Evolutionary conservation across 495 filamentous ascomycete species (phyloP).

Genomic region (Talaromyces ruber): DNA sequence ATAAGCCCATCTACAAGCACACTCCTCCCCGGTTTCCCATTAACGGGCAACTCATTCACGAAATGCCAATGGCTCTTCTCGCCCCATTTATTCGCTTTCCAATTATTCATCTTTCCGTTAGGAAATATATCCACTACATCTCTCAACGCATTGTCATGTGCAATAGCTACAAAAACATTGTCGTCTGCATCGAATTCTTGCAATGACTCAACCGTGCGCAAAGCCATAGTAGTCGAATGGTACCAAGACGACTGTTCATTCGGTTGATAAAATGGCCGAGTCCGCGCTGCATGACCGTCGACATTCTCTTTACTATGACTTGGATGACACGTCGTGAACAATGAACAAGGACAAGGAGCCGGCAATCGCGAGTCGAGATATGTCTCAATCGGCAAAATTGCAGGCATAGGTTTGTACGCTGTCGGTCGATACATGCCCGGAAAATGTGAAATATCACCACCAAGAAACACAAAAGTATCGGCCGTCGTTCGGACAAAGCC

Average conservation of each 20-base stretch:
- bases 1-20: slow-evolving; percentile 15
- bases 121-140: slow-evolving; percentile 42
- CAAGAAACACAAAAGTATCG: slow-evolving; percentile 12
- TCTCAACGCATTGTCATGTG: slow-evolving; percentile 42
- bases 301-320: slow-evolving; percentile 2
- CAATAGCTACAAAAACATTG: slow-evolving; percentile 38
- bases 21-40: slow-evolving; percentile 14
- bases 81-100: slow-evolving; percentile 37
- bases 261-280: slow-evolving; percentile 14
- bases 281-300: not conserved
- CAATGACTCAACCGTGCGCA: slow-evolving; percentile 12
- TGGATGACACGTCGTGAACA: slow-evolving; percentile 17
- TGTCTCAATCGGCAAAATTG: slow-evolving; percentile 14
- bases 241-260: slow-evolving; percentile 14
- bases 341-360: slow-evolving; percentile 16
- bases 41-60: slow-evolving; percentile 16
- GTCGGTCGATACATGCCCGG: slow-evolving; percentile 41
- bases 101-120: slow-evolving; percentile 33
- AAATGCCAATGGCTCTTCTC: slow-evolving; percentile 15
- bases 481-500: slow-evolving; percentile 20
- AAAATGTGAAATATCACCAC: slow-evolving; percentile 23
- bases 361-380: slow-evolving; percentile 6
- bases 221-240: slow-evolving; percentile 12
- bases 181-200: slow-evolving; percentile 33
- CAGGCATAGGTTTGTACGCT: slow-evolving; percentile 36